A percentile compares a stretch with the other conserved stretches of the same genome.
phyloP scores from a whole-genome alignment of 768 basidiomycete genomes.

The Leucocoprinus leucothites region DNA sequence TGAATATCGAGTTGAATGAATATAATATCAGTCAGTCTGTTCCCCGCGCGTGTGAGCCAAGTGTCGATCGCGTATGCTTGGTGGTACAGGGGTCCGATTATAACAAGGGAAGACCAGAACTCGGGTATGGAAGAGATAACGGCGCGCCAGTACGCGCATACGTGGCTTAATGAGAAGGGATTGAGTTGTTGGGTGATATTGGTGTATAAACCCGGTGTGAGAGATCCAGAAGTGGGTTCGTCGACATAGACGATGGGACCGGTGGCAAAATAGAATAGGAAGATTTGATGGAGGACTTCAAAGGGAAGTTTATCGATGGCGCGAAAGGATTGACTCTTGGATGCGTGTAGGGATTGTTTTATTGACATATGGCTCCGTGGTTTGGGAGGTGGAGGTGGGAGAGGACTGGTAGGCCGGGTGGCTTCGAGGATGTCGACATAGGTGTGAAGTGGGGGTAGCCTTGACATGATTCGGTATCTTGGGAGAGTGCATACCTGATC shows the following conservation, averaged over 20 bases:
- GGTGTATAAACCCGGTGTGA: not conserved
- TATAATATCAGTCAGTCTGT: not conserved
- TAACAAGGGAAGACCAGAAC: not conserved
- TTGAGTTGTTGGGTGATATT: not conserved
- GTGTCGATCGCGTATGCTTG: not conserved
- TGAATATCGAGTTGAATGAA: not conserved
- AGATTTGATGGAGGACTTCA: not conserved
- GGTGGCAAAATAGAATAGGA: not conserved
- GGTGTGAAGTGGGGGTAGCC: not conserved
- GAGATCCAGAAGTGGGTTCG: not conserved
- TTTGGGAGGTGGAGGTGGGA: not conserved
- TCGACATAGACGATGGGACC: not conserved
- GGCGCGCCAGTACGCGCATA: constrained; percentile 1
- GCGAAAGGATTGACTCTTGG: not conserved
- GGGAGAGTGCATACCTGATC: no score
- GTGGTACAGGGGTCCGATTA: not conserved
- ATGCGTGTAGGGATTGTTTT: not conserved
- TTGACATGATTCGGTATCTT: not conserved
- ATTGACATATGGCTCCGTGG: not conserved
- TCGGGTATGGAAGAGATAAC: not conserved
- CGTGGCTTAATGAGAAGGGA: not conserved
- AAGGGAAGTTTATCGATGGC: not conserved
- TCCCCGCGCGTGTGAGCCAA: not conserved
- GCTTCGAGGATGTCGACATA: not conserved
- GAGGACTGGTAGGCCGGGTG: not conserved